Evolutionary conservation across 2,329 filamentous ascomycete genomes (phyloP).

Genomic region (Pseudonectria buxi): DNA sequence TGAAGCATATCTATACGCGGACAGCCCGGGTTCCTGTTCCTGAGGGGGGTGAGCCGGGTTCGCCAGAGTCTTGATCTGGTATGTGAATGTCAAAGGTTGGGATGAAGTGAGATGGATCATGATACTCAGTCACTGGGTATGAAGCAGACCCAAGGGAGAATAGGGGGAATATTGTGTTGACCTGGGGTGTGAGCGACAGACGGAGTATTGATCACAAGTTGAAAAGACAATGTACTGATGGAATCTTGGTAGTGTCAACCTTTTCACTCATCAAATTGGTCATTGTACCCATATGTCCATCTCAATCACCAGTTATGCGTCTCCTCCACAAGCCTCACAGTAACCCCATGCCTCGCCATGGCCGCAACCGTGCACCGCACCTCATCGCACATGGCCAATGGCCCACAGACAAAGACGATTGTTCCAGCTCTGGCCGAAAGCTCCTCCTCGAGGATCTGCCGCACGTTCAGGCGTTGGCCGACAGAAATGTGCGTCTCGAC

Average conservation of each 20-base stretch:
- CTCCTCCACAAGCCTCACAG: conserved; percentile 20
- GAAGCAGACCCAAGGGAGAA: too few species aligned
- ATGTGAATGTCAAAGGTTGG: neutral
- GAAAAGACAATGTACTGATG: too few species aligned
- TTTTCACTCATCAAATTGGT: too few species aligned
- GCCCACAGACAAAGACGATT: conserved; percentile 24
- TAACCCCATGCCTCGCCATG: conserved; percentile 17
- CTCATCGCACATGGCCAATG: conserved; percentile 24
- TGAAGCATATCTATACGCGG: conserved; percentile 39
- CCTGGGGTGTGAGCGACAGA: too few species aligned
- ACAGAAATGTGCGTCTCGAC: conserved; percentile 23
- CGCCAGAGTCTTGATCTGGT: conserved; percentile 5
- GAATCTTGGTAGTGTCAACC: too few species aligned
- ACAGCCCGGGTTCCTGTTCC: conserved; percentile 40
- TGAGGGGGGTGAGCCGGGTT: conserved; percentile 22
- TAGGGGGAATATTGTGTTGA: too few species aligned
- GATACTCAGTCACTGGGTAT: too few species aligned
- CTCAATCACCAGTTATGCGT: conserved; percentile 7
- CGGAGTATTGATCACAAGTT: too few species aligned
- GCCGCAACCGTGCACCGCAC: conserved; percentile 20
- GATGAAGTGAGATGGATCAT: too few species aligned
- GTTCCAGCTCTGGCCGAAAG: conserved; percentile 17
- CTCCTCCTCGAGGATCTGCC: conserved; percentile 19
- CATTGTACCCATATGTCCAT: too few species aligned
- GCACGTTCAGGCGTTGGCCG: conserved; percentile 22